Evolutionary conservation across 768 basidiomycete species (phyloP).

Genomic region (Asterophora parasitica): DNA sequence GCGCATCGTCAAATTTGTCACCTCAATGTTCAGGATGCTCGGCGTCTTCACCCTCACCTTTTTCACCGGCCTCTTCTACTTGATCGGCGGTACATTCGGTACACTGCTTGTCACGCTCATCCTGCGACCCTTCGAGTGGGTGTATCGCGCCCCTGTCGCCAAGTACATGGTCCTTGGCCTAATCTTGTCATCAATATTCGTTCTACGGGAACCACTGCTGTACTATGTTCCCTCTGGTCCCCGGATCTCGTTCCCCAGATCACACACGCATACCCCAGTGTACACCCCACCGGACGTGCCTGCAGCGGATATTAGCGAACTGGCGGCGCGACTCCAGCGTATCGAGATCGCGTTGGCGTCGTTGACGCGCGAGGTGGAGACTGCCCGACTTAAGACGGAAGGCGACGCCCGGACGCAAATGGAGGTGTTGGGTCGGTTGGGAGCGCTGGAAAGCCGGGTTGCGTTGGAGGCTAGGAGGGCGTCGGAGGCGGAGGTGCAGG

Average conservation of each 20-base stretch:
- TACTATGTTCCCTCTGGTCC: constrained; percentile 23
- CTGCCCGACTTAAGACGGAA: constrained; percentile 45
- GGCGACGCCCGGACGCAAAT: constrained; percentile 44
- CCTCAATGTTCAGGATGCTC: constrained; percentile 19
- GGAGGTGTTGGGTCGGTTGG: constrained; percentile 52
- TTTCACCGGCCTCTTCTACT: constrained; percentile 33
- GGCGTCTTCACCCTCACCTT: constrained; percentile 25
- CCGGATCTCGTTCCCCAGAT: constrained; percentile 20
- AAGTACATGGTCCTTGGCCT: constrained; percentile 41
- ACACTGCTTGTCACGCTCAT: constrained; percentile 43
- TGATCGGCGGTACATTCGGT: constrained; percentile 47
- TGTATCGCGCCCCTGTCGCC: constrained; percentile 27
- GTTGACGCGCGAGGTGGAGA: constrained; percentile 53
- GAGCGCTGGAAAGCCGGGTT: constrained; percentile 51
- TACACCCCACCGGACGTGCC: constrained; percentile 57
- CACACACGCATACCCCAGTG: constrained; percentile 13
- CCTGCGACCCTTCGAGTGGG: constrained; percentile 41
- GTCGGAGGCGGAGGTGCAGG: constrained; percentile 49
- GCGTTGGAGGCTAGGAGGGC: constrained; percentile 32
- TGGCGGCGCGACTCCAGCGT: constrained; percentile 54
- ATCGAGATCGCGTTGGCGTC: constrained; percentile 62
- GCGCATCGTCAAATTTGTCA: constrained; percentile 29
- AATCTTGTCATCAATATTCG: constrained; percentile 42
- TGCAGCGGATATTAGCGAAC: constrained; percentile 60
- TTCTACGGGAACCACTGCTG: constrained; percentile 32